Evolutionary conservation across 306 rosid species (phyloP).

Genomic region (Cicer arietinum): DNA sequence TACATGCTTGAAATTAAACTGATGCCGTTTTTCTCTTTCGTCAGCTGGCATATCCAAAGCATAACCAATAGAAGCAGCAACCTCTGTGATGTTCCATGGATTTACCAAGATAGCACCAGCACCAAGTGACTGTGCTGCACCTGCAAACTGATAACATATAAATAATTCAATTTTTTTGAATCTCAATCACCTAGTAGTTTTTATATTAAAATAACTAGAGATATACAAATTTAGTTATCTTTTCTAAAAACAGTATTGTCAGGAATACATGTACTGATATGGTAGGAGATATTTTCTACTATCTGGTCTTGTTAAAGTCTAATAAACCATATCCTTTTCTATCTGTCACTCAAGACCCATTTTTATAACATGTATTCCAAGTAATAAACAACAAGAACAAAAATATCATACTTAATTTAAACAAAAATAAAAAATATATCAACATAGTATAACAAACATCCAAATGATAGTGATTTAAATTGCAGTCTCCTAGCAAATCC

Average conservation of each 20-base stretch:
- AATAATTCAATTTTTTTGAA: constrained; percentile 41
- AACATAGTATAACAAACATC: too few species aligned
- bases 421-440: too few species aligned
- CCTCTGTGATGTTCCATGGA: constrained; percentile 96
- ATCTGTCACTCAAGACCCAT: too few species aligned
- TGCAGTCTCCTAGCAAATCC: too few species aligned
- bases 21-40: constrained; percentile 95
- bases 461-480: too few species aligned
- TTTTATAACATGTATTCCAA: too few species aligned
- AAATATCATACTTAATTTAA: too few species aligned
- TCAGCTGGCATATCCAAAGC: constrained; percentile 92
- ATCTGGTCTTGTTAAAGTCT: not conserved
- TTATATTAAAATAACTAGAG: not conserved
- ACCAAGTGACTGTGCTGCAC: constrained; percentile 98
- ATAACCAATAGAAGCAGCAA: constrained; percentile 88
- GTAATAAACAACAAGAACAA: too few species aligned
- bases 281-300: not conserved
- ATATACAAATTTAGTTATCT: not conserved
- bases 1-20: constrained; percentile 89
- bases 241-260: not conserved
- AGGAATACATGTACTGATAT: not conserved
- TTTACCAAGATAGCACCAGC: constrained; percentile 96
- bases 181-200: constrained; percentile 16
- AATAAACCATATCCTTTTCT: too few species aligned
- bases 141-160: constrained; percentile 80